phyloP scores from a whole-genome alignment of 2,329 filamentous ascomycete species.

The Geoglossum cookeanum region DNA sequence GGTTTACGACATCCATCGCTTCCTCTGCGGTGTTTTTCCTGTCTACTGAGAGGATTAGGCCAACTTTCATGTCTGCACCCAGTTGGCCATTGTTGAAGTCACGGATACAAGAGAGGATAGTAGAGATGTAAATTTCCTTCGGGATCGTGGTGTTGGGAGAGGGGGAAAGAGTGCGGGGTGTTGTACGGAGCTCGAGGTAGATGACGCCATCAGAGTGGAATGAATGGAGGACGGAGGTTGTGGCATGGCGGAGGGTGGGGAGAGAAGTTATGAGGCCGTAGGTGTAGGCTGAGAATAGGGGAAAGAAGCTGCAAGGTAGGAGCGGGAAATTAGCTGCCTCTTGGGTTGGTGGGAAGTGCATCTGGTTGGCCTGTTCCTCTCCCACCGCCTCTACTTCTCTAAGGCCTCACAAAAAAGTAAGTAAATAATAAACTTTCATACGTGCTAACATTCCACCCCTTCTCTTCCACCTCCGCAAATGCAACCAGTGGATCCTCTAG shows the following conservation, averaged over 20 bases:
- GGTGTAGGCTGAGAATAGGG: conserved; percentile 60
- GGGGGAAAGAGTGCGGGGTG: conserved; percentile 39
- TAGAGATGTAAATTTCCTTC: conserved; percentile 43
- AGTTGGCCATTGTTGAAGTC: conserved; percentile 28
- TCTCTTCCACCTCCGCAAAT: conserved; percentile 32
- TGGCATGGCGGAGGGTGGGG: conserved; percentile 40
- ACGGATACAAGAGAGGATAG: conserved; percentile 45
- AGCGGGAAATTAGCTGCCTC: conserved; percentile 5
- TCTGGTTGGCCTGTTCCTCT: conserved; percentile 28
- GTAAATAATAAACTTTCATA: conserved; percentile 28
- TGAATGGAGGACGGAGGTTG: conserved; percentile 41
- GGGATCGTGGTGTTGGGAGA: conserved; percentile 30
- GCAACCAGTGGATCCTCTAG: conserved; percentile 49
- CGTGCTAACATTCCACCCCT: conserved; percentile 18
- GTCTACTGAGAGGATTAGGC: neutral
- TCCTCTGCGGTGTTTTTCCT: neutral
- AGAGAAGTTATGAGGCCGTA: conserved; percentile 52
- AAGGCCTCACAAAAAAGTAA: neutral
- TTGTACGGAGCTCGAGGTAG: conserved; percentile 67
- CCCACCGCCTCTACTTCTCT: too few species aligned
- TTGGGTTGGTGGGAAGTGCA: neutral
- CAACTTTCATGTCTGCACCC: conserved; percentile 17
- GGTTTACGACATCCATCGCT: neutral
- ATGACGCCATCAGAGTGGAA: conserved; percentile 54
- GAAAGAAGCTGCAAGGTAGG: conserved; percentile 42